A percentile compares a stretch with the other conserved stretches of the same genome.
phyloP scores from a whole-genome alignment of 2,329 filamentous ascomycete genomes.

The Trichoderma aggressivum region DNA sequence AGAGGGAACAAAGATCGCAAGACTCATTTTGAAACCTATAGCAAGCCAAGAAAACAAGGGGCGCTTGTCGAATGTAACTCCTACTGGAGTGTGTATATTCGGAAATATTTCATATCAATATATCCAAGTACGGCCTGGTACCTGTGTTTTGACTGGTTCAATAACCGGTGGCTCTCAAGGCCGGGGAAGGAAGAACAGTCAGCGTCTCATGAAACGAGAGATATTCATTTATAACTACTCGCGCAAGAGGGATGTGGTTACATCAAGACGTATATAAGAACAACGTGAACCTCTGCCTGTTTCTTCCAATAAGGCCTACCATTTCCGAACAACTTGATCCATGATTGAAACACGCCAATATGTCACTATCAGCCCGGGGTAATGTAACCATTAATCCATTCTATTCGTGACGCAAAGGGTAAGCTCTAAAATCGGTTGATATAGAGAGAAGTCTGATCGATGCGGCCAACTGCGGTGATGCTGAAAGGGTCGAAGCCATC shows the following conservation, averaged over 20 bases:
- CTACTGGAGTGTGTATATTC: not conserved
- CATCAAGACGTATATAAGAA: not conserved
- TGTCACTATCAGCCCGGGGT: not conserved
- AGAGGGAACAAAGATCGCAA: not conserved
- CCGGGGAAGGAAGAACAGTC: not conserved
- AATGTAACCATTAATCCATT: not conserved
- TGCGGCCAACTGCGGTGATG: not conserved
- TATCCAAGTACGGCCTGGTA: not conserved
- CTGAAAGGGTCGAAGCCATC: not conserved
- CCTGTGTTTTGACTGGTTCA: not conserved
- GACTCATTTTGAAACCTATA: not conserved
- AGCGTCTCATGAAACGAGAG: not conserved
- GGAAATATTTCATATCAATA: not conserved
- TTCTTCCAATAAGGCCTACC: not conserved
- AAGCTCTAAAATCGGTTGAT: not conserved
- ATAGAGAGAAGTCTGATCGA: not conserved
- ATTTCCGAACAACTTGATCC: not conserved
- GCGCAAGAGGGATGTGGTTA: not conserved
- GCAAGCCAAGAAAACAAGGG: not conserved
- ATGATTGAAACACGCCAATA: not conserved
- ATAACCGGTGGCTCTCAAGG: not conserved
- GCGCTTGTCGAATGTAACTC: not conserved
- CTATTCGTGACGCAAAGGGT: not conserved
- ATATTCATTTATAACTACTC: not conserved
- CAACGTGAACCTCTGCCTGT: not conserved